Percentiles rank a stretch among this genome's conserved stretches.
These are phyloP conservation scores for Malus fusca DNA, from an alignment of 306 rosid genomes.

Conservation along the genomic window DNA sequence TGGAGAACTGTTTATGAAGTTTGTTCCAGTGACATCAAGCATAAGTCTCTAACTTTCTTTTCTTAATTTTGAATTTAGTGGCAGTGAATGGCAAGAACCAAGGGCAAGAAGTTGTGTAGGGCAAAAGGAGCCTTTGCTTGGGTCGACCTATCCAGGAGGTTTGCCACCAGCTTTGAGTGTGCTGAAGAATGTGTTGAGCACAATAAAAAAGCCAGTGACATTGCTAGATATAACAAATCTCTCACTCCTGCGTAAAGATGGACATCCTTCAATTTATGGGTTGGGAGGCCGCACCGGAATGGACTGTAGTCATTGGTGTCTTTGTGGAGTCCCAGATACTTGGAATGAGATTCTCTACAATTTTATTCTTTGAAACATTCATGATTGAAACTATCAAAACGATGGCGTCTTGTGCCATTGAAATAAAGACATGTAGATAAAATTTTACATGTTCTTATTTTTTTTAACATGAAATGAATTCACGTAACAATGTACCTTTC, in stretches of 20 bases:
- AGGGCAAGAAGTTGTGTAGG: constrained; percentile 49
- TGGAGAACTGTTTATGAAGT: not conserved
- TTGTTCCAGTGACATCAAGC: not conserved
- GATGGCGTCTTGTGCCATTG: too few relatives aligned
- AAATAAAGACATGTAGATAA: too few relatives aligned
- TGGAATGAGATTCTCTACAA: constrained; percentile 84
- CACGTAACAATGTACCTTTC: too few relatives aligned
- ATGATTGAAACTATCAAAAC: too few relatives aligned
- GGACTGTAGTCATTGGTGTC: constrained; percentile 98
- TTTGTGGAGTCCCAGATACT: constrained; percentile 88
- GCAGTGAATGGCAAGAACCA: constrained; percentile 69
- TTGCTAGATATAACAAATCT: constrained; percentile 68
- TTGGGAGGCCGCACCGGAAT: constrained; percentile 31
- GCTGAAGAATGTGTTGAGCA: constrained; percentile 47
- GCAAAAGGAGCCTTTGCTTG: constrained; percentile 47
- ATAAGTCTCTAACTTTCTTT: not conserved
- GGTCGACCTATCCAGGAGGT: constrained; percentile 64
- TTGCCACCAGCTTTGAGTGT: constrained; percentile 56
- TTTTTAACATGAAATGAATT: too few relatives aligned
- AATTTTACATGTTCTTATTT: too few relatives aligned
- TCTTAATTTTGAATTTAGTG: constrained; percentile 26
- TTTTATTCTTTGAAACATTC: constrained; percentile 29
- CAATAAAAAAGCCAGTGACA: constrained; percentile 48
- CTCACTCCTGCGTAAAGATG: constrained; percentile 77
- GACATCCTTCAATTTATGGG: constrained; percentile 80